Conservation (phyloP, 2,329 filamentous ascomycete species). For the Stagonosporopsis vannaccii region DNA sequence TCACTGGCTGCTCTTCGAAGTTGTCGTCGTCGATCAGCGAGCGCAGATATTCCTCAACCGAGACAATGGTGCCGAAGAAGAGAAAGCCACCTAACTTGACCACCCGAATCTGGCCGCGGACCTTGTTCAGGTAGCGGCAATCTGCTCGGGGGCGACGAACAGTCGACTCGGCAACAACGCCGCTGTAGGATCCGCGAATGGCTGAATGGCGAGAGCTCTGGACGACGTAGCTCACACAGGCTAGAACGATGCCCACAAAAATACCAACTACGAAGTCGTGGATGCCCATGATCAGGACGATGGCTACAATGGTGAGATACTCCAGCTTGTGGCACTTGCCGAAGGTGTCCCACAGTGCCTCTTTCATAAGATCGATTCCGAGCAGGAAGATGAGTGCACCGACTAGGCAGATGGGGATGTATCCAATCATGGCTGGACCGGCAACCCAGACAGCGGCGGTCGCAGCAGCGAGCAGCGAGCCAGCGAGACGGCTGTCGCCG, state of each 20-base stretch:
- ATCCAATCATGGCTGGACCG: conserved; percentile 88
- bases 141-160: conserved; percentile 91
- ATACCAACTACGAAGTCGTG: conserved; percentile 98
- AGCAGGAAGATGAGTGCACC: conserved; percentile 94
- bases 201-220: conserved; percentile 91
- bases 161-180: conserved; percentile 87
- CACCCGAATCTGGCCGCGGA: conserved; percentile 86
- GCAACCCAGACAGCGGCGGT: conserved; percentile 85
- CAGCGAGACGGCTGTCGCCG: conserved; percentile 84
- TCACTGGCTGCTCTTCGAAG: conserved; percentile 80
- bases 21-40: conserved; percentile 81
- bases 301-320: conserved; percentile 86
- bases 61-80: conserved; percentile 98
- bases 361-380: conserved; percentile 87
- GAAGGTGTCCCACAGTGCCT: conserved; percentile 87
- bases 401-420: conserved; percentile 96
- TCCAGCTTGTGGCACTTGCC: conserved; percentile 87
- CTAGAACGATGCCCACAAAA: conserved; percentile 86
- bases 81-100: conserved; percentile 92
- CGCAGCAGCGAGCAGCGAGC: conserved; percentile 79
- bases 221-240: conserved; percentile 88
- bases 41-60: conserved; percentile 88
- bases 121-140: conserved; percentile 82
- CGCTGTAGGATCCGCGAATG: conserved; percentile 88
- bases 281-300: conserved; percentile 93